Percentiles rank a stretch among this genome's conserved stretches.
Conservation (phyloP, 306 rosid genomes). For the Glycyrrhiza uralensis region DNA sequence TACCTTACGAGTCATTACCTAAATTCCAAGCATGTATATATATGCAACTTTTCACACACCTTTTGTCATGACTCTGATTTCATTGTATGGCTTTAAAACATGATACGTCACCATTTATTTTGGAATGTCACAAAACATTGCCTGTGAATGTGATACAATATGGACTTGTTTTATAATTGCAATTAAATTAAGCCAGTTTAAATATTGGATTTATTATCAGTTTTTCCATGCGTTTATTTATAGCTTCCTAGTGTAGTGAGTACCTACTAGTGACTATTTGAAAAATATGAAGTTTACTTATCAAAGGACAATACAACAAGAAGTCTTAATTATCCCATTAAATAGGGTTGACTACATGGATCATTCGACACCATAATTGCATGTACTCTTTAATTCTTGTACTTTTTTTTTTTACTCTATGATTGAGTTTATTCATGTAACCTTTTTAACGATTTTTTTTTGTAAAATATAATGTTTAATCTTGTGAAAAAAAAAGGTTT, state of each 20-base stretch:
- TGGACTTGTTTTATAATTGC: not conserved
- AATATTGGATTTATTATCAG: not conserved
- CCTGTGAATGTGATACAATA: not conserved
- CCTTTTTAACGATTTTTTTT: not conserved
- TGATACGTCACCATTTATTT: not conserved
- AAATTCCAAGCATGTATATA: constrained; percentile 6
- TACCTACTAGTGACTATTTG: not conserved
- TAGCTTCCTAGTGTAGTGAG: not conserved
- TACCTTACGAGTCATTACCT: constrained; percentile 24
- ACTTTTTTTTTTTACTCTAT: not conserved
- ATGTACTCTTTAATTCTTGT: no score
- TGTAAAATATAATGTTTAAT: no score
- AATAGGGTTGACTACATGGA: no score
- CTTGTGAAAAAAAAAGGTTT: no score
- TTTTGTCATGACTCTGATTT: not conserved
- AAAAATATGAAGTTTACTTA: not conserved
- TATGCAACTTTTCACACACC: constrained; percentile 1
- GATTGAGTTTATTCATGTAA: not conserved
- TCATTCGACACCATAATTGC: no score
- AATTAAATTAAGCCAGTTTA: no score
- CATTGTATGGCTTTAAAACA: not conserved
- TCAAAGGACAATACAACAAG: not conserved
- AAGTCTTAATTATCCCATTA: no score
- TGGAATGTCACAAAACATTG: not conserved
- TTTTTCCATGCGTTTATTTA: not conserved